Base-by-base conservation (phyloP, 306 rosid species). In the Adenanthera pavonina region DNA sequence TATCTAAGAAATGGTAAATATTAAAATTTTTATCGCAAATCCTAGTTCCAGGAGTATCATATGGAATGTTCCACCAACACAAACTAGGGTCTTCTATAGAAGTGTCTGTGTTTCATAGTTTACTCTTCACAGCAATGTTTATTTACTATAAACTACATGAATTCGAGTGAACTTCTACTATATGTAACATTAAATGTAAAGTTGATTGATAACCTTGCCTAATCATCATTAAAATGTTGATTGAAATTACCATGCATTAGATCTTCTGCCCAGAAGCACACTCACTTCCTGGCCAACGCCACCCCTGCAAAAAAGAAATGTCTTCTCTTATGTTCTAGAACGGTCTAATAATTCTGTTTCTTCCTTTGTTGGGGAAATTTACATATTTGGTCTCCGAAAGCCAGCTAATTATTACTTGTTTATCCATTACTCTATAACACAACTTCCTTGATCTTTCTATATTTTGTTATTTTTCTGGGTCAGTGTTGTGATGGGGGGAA, bases 341-440 rank as follows among this genome's bases (percentile, higher is more conserved):
- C 3, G 15, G 13, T 25, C 6, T 11, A 12, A 25, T 25, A 60
- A 16, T 12, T 30, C 0, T 30, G 4, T 25, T 25, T 60, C 12
- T 30, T 0, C 38, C 16, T 60, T 9, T 0, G 15, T 16, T 38
- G 3, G 30, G 34, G 38, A 60, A 9, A 62, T 20, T 25, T 16
- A 19, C 56, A 65, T 73, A 10, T 46, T 43, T 74, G 74, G 2
- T 79, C 19, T 52, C 7, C 1, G 15, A 43, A 74, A 52, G 73
- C 66, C 62, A 49, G 34, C 64, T 61, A 62, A 20, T 62, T 52
- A 68, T 82, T 52, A 54, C 78, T 19, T 75, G 44, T 25, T 11
- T 69, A 33, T 73, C 72, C 75, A 30, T 77, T 0, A 36, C 17
- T 3, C 41, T 36, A 43, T 78, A 34, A 62, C 80, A 20, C 15